Percentiles rank a stretch among this genome's conserved stretches.
phyloP scores from a whole-genome alignment of 2,329 filamentous ascomycete genomes.

The Colletotrichum sp. region DNA sequence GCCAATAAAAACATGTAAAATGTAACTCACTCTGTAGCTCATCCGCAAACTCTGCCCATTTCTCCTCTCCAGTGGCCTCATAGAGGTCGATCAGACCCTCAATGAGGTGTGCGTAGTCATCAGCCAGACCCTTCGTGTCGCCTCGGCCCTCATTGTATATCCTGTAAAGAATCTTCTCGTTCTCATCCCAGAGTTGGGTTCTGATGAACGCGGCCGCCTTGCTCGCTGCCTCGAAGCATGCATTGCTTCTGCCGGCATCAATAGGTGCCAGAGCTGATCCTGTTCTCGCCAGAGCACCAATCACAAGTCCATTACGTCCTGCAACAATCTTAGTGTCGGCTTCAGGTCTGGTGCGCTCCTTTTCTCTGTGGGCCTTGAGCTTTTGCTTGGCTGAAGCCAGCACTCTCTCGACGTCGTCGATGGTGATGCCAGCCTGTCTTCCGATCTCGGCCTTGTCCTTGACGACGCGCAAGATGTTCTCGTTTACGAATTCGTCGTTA shows the following conservation, averaged over 20 bases:
- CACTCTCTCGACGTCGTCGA: slow-evolving; percentile 70
- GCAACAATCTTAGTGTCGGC: slow-evolving; percentile 90
- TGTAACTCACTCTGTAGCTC: slow-evolving; percentile 70
- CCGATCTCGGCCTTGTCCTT: slow-evolving; percentile 73
- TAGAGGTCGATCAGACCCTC: slow-evolving; percentile 85
- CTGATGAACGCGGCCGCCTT: slow-evolving; percentile 76
- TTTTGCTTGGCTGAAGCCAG: slow-evolving; percentile 71
- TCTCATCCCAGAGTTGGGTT: slow-evolving; percentile 72
- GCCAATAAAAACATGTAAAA: not conserved
- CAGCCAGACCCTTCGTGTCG: slow-evolving; percentile 79
- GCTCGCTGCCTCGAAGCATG: slow-evolving; percentile 70
- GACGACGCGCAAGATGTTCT: slow-evolving; percentile 83
- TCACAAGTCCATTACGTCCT: slow-evolving; percentile 87
- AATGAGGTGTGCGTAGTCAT: slow-evolving; percentile 92
- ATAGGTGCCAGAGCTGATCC: slow-evolving; percentile 70
- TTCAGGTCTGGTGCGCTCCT: slow-evolving; percentile 75
- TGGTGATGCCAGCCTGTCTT: slow-evolving; percentile 74
- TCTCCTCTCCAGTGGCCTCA: slow-evolving; percentile 78
- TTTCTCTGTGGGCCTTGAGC: slow-evolving; percentile 74
- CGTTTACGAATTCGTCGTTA: slow-evolving; percentile 92
- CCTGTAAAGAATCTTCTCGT: slow-evolving; percentile 69
- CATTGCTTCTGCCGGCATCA: slow-evolving; percentile 59
- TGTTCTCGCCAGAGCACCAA: slow-evolving; percentile 80
- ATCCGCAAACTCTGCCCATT: slow-evolving; percentile 81
- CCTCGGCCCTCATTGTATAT: slow-evolving; percentile 72